phyloP scores from a whole-genome alignment of 2,329 filamentous ascomycete genomes.

The Neobulgaria alba region DNA sequence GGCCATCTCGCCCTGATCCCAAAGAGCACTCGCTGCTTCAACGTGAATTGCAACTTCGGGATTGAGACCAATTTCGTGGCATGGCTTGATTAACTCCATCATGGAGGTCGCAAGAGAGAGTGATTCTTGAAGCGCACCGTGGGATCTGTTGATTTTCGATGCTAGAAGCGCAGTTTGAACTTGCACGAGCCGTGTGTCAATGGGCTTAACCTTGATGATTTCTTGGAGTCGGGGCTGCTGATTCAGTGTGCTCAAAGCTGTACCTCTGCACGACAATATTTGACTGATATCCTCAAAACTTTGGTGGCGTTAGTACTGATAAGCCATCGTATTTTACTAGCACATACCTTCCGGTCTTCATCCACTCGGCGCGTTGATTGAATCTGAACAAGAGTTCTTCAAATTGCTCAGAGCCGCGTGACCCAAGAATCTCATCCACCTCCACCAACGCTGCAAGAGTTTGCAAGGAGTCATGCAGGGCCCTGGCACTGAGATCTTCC shows the following conservation, averaged over 20 bases:
- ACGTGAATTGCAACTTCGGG: slow-evolving; percentile 70
- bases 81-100: slow-evolving; percentile 65
- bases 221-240: slow-evolving; percentile 56
- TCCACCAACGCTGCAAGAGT: slow-evolving; percentile 70
- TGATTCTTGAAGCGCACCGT: slow-evolving; percentile 77
- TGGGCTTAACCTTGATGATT: slow-evolving; percentile 50
- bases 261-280: slow-evolving; percentile 75
- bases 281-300: slow-evolving; percentile 71
- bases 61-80: slow-evolving; percentile 60
- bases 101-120: slow-evolving; percentile 77
- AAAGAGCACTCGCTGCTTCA: slow-evolving; percentile 82
- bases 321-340: slow-evolving; percentile 29
- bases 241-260: slow-evolving; percentile 70
- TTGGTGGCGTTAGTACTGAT: neutral
- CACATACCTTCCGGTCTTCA: slow-evolving; percentile 65
- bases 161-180: slow-evolving; percentile 68
- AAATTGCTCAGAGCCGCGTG: slow-evolving; percentile 50
- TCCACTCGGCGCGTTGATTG: slow-evolving; percentile 62
- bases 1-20: slow-evolving; percentile 87
- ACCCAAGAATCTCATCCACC: slow-evolving; percentile 66
- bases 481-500: slow-evolving; percentile 40
- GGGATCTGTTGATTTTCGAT: slow-evolving; percentile 67
- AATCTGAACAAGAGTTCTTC: slow-evolving; percentile 55
- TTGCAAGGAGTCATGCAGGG: slow-evolving; percentile 46
- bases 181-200: slow-evolving; percentile 62